Base-by-base conservation (phyloP, 805 yeast species). In the Candida yuanshanica region DNA sequence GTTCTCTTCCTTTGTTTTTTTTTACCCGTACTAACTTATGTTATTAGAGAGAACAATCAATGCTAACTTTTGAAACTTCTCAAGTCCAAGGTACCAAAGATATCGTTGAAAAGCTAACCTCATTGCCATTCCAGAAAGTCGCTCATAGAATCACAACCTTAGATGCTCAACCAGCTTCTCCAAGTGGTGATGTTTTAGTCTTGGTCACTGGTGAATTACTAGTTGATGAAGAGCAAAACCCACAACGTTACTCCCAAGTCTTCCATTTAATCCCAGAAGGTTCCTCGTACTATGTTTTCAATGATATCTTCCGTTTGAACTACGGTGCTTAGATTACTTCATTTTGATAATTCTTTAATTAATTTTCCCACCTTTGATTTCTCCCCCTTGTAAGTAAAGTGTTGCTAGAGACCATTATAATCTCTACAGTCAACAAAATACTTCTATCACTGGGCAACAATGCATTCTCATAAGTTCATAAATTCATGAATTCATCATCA, bases 111-210 rank as follows among this genome's bases (percentile, higher is more conserved):
- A 91, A 93, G 65, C 77, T 93, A 52, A 81, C 79, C 45, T 77
- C 89, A 29, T 75, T 93, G 56, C 96, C 96, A 39, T 93, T 93
- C 75, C 83, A 77, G 63, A 89, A 89, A 68, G 97, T 93, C 43
- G 83, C 78, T 38, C 99, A 93, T 72, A 77, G 95, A 70, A 83
- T 93, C 60, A 81, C 95, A 41, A 91, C 98, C 34, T 76, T 93
- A 60, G 98, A 93, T 59, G 98, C 98, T 35, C 99, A 93, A 70
- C 99, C 99, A 37, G 96, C 95, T 29, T 83, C 95, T 43, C 87
- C 95, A 44, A 77, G 72, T 55, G 91, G 93, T 48, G 97, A 91
- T 62, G 95, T 93, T 42, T 74, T 93, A 56, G 98, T 91, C 40
- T 83, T 93, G 93, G 97, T 93, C 55, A 93, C 99, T 41, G 99